Evolutionary conservation across 441 rosid species (phyloP).

Genomic region (Adansonia madagascariensis): DNA sequence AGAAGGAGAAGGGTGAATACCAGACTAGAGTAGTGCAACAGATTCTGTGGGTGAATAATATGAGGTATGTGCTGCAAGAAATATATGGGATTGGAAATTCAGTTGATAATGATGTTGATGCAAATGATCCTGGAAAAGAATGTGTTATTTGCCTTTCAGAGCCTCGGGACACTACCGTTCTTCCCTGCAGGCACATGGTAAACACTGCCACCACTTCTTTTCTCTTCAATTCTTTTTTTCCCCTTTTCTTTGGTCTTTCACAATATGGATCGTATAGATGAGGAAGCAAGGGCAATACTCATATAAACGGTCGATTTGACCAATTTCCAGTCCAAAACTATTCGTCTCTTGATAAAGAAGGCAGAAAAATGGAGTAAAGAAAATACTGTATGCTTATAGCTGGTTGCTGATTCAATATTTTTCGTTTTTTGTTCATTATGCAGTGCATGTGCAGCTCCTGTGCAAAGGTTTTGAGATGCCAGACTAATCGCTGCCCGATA

Average conservation of each 20-base stretch:
- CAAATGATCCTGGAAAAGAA: conserved; percentile 89
- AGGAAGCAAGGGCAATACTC: not conserved
- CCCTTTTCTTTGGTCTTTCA: not conserved
- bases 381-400: not conserved
- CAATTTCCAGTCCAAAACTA: not conserved
- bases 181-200: conserved; percentile 98
- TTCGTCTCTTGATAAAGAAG: not conserved
- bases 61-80: conserved; percentile 87
- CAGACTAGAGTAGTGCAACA: conserved; percentile 75
- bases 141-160: conserved; percentile 95
- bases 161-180: conserved; percentile 87
- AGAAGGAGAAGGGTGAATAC: conserved; percentile 82
- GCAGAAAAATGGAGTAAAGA: conserved; percentile 4
- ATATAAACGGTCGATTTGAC: not conserved
- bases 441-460: conserved; percentile 99
- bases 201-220: conserved; percentile 30
- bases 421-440: conserved; percentile 22
- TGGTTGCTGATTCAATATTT: conserved; percentile 9
- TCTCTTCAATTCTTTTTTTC: not conserved
- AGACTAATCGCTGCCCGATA: conserved; percentile 85
- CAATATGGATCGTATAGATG: not conserved
- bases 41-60: conserved; percentile 74
- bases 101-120: conserved; percentile 71
- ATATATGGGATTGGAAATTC: conserved; percentile 92
- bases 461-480: conserved; percentile 89